These are phyloP conservation scores for Plasmodium cynomolgi DNA, from an alignment of 169 alveolate species.

Conservation along the genomic window DNA sequence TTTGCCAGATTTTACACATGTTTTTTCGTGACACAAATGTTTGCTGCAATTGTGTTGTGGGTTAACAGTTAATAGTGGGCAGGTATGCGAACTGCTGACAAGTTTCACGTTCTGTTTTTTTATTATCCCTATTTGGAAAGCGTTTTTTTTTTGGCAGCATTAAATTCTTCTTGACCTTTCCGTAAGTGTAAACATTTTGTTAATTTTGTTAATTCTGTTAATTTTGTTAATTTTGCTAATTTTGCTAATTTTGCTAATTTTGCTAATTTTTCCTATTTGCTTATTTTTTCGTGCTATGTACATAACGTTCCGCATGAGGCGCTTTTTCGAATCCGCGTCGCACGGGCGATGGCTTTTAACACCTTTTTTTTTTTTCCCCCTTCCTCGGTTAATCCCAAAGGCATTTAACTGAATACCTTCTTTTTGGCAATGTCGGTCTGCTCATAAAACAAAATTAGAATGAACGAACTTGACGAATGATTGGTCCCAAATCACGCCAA, in stretches of 20 bases:
- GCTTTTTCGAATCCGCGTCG: not conserved
- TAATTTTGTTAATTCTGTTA: too few relatives aligned
- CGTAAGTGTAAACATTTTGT: slow-evolving; percentile 1
- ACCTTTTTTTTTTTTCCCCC: not conserved
- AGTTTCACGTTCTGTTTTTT: slow-evolving; percentile 66
- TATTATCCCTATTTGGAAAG: slow-evolving; percentile 75
- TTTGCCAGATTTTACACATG: slow-evolving; percentile 33
- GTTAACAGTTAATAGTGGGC: slow-evolving; percentile 8
- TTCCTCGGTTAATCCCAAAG: not conserved
- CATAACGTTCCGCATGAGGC: not conserved
- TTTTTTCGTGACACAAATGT: not conserved
- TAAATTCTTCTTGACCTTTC: slow-evolving; percentile 5
- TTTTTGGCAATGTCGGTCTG: not conserved
- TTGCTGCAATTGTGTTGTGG: slow-evolving; percentile 13
- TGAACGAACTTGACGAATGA: not conserved
- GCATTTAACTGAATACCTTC: not conserved
- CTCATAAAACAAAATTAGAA: not conserved
- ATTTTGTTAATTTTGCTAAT: too few relatives aligned
- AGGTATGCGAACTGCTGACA: not conserved
- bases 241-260: not conserved
- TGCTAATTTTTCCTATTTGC: not conserved
- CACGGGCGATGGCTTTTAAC: not conserved
- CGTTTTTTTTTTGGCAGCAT: slow-evolving; percentile 52
- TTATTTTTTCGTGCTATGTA: not conserved
- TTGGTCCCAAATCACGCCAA: not conserved